A percentile compares a stretch with the other conserved stretches of the same genome.
Conservation (phyloP, 768 basidiomycete genomes). For the Kwoniella mangroviensis region DNA sequence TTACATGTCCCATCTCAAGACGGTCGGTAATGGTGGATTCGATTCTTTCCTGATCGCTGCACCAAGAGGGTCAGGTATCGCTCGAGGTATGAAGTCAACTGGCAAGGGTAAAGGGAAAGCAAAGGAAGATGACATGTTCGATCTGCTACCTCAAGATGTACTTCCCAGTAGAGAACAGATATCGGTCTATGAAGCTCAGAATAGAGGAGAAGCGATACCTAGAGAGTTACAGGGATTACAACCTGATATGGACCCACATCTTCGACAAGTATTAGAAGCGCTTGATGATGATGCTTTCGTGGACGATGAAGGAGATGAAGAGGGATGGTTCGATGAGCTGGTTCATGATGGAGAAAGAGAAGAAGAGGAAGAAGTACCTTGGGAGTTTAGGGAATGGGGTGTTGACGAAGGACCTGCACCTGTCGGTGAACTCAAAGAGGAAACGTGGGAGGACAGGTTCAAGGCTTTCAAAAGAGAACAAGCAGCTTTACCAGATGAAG, state of each 20-base stretch:
- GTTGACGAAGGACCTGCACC: conserved; percentile 27
- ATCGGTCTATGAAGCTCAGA: conserved; percentile 60
- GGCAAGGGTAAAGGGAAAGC: conserved; percentile 58
- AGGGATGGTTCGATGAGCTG: conserved; percentile 49
- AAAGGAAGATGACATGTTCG: conserved; percentile 56
- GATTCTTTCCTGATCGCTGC: conserved; percentile 59
- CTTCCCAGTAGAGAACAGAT: conserved; percentile 70
- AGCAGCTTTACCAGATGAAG: conserved; percentile 55
- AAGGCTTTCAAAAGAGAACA: conserved; percentile 68
- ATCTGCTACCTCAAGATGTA: conserved; percentile 36
- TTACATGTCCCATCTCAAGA: conserved; percentile 94
- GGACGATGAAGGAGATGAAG: conserved; percentile 48
- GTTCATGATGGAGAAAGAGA: conserved; percentile 49
- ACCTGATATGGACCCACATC: conserved; percentile 94
- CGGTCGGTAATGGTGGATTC: conserved; percentile 70
- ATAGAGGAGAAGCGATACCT: conserved; percentile 74
- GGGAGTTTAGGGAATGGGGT: conserved; percentile 54
- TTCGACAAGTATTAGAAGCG: conserved; percentile 89
- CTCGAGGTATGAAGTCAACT: conserved; percentile 55
- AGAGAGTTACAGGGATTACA: conserved; percentile 84
- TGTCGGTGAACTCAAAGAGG: conserved; percentile 53
- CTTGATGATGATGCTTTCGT: conserved; percentile 96
- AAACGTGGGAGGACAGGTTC: conserved; percentile 78
- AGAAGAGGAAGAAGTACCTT: conserved; percentile 36
- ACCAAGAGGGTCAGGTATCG: conserved; percentile 44